phyloP scores from a whole-genome alignment of 352 stramenopile species.

The Globisporangium mamillatum region DNA sequence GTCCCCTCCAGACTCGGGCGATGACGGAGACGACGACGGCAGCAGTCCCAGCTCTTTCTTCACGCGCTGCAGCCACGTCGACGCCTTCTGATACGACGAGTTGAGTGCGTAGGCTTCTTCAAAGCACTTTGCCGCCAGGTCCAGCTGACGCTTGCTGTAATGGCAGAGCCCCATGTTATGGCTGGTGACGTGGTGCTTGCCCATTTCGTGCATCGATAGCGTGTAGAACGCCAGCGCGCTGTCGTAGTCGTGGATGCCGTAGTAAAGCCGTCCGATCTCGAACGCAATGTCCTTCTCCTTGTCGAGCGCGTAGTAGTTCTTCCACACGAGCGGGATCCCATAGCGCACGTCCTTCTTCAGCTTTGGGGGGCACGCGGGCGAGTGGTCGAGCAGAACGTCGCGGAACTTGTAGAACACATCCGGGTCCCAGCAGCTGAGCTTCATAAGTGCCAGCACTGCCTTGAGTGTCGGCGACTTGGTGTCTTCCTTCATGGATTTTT shows the following conservation, averaged over 20 bases:
- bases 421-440: constrained; percentile 91
- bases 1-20: neutral
- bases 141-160: constrained; percentile 86
- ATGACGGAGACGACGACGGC: neutral
- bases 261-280: constrained; percentile 90
- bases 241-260: constrained; percentile 91
- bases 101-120: constrained; percentile 69
- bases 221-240: constrained; percentile 89
- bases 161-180: constrained; percentile 96
- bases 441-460: constrained; percentile 87
- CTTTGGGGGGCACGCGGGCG: constrained; percentile 52
- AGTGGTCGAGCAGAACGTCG: constrained; percentile 89
- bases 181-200: constrained; percentile 94
- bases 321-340: constrained; percentile 86
- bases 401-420: constrained; percentile 97
- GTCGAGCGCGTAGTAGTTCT: constrained; percentile 92
- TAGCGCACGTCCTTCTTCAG: constrained; percentile 81
- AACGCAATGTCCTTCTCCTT: constrained; percentile 93
- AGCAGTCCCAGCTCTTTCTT: constrained; percentile 44
- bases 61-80: constrained; percentile 80
- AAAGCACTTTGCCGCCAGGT: constrained; percentile 61
- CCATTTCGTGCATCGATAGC: constrained; percentile 83
- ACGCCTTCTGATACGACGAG: constrained; percentile 70
- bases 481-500: constrained; percentile 87
- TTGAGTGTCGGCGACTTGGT: constrained; percentile 78